Base-by-base conservation (phyloP, 140 eudicot species). In the Cichorium intybus region DNA sequence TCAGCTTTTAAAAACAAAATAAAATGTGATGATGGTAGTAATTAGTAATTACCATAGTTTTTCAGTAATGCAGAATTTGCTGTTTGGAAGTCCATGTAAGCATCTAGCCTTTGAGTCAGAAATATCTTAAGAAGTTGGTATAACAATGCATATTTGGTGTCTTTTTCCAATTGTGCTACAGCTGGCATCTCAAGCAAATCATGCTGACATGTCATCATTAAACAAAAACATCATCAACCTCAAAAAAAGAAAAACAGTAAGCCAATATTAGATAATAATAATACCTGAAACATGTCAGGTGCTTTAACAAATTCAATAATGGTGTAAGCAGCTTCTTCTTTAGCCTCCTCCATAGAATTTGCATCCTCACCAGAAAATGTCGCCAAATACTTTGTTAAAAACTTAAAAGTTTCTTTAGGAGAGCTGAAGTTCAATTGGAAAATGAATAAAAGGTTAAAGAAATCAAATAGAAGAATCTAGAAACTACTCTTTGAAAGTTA, bases 211-310 rank as follows among this genome's bases (percentile, higher is more conserved):
- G 26, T 46, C 2, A 37, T 46, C 2, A 37, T 16, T 0, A 16
- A 67, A 48, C 35, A 41, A 16, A 7, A 50, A 47, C 27, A 33
- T 24, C 0, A 27, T 55, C 26, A 76, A 11, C 45, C 55, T 48
- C 28, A 48, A 33, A n/a, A 56, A 28, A 8, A 2, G n/a, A n/a
- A 12, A 20, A 6, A 22, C 5, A 10, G 2, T 4, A 20, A 11
- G n/a, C 20, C 10, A 24, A 15, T 15, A 56, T 4, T 41, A 39
- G 10, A 60, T 47, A 39, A 50, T 88, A 92, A 60, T 47, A 39
- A 50, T 88, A 92, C 98, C 98, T 92, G 95, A 74, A 88, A 92
- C 91, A 83, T 75, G 63, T 92, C 93, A 56, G 96, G 86, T 59
- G 96, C 69, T 84, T 77, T 88, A 47, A 85, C 84, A 81, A 92